Evolutionary conservation across 805 yeast genomes (phyloP).

Genomic region (Ogataea ramenticola): DNA sequence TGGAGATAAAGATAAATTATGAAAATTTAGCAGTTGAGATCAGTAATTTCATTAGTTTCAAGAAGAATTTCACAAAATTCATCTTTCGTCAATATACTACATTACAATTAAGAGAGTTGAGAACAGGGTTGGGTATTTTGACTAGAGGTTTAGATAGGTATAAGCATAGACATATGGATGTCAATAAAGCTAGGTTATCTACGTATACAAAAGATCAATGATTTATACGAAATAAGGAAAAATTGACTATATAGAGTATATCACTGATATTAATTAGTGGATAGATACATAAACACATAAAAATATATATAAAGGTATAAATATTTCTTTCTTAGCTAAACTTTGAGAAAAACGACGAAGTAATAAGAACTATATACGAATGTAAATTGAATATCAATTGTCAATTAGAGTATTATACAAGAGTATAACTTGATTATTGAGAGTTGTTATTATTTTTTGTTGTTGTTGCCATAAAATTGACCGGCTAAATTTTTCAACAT

Average conservation of each 20-base stretch:
- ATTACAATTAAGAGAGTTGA: conserved; percentile 21
- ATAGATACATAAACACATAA: too few relatives aligned
- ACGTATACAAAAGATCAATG: too few relatives aligned
- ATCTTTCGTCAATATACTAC: conserved; percentile 29
- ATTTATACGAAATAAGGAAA: too few relatives aligned
- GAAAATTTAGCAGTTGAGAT: conserved; percentile 59
- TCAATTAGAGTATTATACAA: too few relatives aligned
- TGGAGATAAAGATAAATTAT: conserved; percentile 45
- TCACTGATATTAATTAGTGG: too few relatives aligned
- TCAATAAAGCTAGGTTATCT: too few relatives aligned
- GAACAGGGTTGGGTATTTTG: conserved; percentile 2
- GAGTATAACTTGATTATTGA: background rate
- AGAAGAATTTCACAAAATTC: conserved; percentile 32
- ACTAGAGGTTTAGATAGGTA: background rate
- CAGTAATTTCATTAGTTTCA: conserved; percentile 49
- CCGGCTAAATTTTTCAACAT: conserved; percentile 65
- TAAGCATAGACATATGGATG: background rate
- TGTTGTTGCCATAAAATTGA: conserved; percentile 53
- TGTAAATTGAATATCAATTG: too few relatives aligned
- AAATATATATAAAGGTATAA: too few relatives aligned
- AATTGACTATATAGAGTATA: too few relatives aligned
- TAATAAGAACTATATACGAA: too few relatives aligned
- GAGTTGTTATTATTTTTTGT: conserved; percentile 8
- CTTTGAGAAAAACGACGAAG: too few relatives aligned
- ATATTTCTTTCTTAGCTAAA: too few relatives aligned